Evolutionary conservation across 148 eudicot species (phyloP).

Genomic region (Cornus suecica): DNA sequence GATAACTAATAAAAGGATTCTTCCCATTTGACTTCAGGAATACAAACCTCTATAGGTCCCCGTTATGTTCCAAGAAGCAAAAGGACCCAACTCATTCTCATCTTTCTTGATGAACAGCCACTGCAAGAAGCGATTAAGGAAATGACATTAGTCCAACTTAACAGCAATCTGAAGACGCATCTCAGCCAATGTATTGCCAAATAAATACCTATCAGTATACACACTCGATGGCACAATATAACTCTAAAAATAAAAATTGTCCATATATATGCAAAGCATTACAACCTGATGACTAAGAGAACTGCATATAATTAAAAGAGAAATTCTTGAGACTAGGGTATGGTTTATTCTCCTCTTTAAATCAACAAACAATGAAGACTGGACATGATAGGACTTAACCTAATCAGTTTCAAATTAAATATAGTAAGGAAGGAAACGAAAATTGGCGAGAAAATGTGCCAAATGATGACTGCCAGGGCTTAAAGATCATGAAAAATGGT

Average conservation of each 20-base stretch:
- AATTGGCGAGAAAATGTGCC: not conserved
- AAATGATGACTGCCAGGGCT: too few species aligned
- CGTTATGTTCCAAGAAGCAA: conserved; percentile 90
- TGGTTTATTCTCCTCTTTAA: not conserved
- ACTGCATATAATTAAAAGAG: not conserved
- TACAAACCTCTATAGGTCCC: conserved; percentile 94
- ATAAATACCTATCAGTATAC: not conserved
- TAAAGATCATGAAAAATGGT: not conserved
- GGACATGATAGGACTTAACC: not conserved
- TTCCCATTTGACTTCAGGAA: conserved; percentile 5
- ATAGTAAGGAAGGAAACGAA: not conserved
- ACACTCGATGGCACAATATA: conserved; percentile 5
- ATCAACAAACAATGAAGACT: not conserved
- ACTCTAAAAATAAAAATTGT: not conserved
- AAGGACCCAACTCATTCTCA: conserved; percentile 66
- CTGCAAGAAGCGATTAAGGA: conserved; percentile 46
- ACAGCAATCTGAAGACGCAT: not conserved
- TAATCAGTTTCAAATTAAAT: not conserved
- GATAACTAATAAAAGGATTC: not conserved
- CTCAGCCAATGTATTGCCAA: not conserved
- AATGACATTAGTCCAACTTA: conserved; percentile 1
- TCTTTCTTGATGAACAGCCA: conserved; percentile 85
- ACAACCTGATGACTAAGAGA: not conserved
- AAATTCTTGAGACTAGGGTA: not conserved
- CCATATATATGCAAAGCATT: not conserved